Evolutionary conservation across 768 basidiomycete genomes (phyloP), one percentile per base, ranked within the genome.

Genomic region (Auricularia sp.): DNA sequence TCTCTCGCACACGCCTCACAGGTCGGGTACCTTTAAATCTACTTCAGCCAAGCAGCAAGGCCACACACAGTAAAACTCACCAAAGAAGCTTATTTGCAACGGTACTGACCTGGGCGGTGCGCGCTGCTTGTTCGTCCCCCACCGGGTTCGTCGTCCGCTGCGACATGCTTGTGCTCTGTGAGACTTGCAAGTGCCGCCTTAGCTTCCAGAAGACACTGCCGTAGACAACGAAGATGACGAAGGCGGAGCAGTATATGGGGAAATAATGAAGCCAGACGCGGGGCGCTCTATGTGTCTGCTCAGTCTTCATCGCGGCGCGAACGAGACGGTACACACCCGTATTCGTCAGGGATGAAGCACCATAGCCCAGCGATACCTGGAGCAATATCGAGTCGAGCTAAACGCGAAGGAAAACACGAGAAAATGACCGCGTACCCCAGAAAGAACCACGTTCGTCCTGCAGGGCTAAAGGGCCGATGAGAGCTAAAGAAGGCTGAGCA

Each of bases 191-290:
- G 47, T 51, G 47, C 6, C 47, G 47, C 23, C 29, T 6, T 7
- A 59, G 23, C 29, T 59, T 59, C 56, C 56, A 59, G 29, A 59
- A 59, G 8, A 59, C 56, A 14, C 56, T 33, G 56, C 23, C 34
- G 56, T 59, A 59, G 18, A 59, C 56, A 6, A 59, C 56, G 18
- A 59, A 59, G 34, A 59, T 59, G 29, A 59, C 23, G 29, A 59
- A 35, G 23, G 34, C 34, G 56, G 23, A 29, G 56, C 14, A 14
- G 34, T 59, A 59, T 6, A 59, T 59, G 29, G 34, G 23, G 56
- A 59, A 59, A 18, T 59, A 59, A 18, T 59, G 56, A 4, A 59
- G 56, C 56, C 56, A 33, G 56, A 59, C 56, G 23, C 56, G 56
- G 8, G 34, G 23, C 4, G 23, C 29, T 34, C 56, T 33, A 23